These are phyloP conservation scores for Magnusiomyces sp. DNA, from an alignment of 1,139 yeast species.

Conservation along the genomic window DNA sequence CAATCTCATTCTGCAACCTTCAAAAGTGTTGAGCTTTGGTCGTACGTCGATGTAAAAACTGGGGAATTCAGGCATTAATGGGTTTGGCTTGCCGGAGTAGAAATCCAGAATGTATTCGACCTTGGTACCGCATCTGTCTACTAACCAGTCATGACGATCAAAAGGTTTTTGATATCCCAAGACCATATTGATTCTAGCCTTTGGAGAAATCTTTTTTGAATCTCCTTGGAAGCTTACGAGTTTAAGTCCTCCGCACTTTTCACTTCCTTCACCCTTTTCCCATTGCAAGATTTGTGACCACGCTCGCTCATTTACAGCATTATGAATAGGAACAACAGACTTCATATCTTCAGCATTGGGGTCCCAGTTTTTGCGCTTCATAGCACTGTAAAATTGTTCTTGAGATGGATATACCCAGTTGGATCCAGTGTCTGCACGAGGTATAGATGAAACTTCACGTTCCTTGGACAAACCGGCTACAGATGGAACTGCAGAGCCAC, in stretches of 20 bases:
- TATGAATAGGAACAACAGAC: conserved; percentile 88
- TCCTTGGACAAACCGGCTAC: conserved; percentile 36
- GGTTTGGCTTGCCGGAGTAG: conserved; percentile 57
- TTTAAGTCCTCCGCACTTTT: conserved; percentile 73
- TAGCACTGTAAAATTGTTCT: conserved; percentile 89
- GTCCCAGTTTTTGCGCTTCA: conserved; percentile 83
- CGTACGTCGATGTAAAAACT: conserved; percentile 80
- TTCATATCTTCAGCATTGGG: conserved; percentile 80
- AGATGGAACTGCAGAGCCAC: conserved; percentile 19
- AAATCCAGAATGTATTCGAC: conserved; percentile 92
- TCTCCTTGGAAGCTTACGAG: conserved; percentile 86
- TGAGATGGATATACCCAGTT: conserved; percentile 97
- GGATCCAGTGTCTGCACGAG: conserved; percentile 52
- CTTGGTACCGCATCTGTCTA: conserved; percentile 77
- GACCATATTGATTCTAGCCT: conserved; percentile 66
- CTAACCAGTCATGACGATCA: conserved; percentile 93
- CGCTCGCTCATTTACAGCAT: conserved; percentile 86
- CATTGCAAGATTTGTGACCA: conserved; percentile 80
- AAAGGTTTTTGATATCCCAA: conserved; percentile 70
- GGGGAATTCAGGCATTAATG: conserved; percentile 40
- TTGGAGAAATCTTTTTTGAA: conserved; percentile 72
- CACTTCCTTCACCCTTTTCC: conserved; percentile 61
- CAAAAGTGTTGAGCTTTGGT: conserved; percentile 75
- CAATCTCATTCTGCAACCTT: conserved; percentile 67
- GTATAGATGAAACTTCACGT: conserved; percentile 75